A percentile compares a stretch with the other conserved stretches of the same genome.
Evolutionary conservation across 371 early-diverging fungal genomes (phyloP).

Genomic region (Mucor racemosus): DNA sequence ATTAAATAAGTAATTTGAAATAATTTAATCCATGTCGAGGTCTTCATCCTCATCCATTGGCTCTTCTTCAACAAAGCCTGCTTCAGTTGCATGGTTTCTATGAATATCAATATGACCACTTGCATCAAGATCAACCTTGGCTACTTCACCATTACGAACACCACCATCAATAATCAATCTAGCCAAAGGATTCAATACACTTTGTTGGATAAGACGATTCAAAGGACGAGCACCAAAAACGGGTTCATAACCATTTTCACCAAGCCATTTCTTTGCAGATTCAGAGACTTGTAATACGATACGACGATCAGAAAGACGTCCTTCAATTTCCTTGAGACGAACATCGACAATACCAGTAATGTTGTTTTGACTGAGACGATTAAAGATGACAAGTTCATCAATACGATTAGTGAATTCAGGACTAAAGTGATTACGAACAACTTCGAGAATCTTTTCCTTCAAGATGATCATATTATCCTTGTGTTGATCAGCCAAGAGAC

Average conservation of each 20-base stretch:
- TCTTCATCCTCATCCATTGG: slow-evolving; percentile 50
- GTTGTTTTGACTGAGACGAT: slow-evolving; percentile 71
- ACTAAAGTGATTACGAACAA: slow-evolving; percentile 82
- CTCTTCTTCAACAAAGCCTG: slow-evolving; percentile 45
- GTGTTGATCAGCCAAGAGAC: slow-evolving; percentile 50
- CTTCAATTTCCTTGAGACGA: slow-evolving; percentile 77
- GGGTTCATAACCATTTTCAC: slow-evolving; percentile 81
- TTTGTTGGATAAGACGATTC: slow-evolving; percentile 83
- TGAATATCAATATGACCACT: slow-evolving; percentile 37
- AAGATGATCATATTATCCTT: slow-evolving; percentile 46
- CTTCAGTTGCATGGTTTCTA: slow-evolving; percentile 54
- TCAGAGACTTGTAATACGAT: slow-evolving; percentile 69
- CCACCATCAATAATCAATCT: slow-evolving; percentile 79
- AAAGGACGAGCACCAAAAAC: slow-evolving; percentile 87
- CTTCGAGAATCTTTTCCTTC: slow-evolving; percentile 66
- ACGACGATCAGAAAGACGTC: slow-evolving; percentile 74
- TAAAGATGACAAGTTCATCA: slow-evolving; percentile 87
- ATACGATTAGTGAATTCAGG: slow-evolving; percentile 94
- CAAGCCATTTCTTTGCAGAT: slow-evolving; percentile 79
- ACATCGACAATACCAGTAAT: slow-evolving; percentile 86
- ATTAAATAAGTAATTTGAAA: neutral
- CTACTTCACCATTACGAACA: slow-evolving; percentile 68
- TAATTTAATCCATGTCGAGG: slow-evolving; percentile 37
- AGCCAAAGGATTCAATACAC: slow-evolving; percentile 81
- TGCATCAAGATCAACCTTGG: slow-evolving; percentile 48